Base-by-base conservation (phyloP, 2,329 filamentous ascomycete genomes). In the Metarhizium album region DNA sequence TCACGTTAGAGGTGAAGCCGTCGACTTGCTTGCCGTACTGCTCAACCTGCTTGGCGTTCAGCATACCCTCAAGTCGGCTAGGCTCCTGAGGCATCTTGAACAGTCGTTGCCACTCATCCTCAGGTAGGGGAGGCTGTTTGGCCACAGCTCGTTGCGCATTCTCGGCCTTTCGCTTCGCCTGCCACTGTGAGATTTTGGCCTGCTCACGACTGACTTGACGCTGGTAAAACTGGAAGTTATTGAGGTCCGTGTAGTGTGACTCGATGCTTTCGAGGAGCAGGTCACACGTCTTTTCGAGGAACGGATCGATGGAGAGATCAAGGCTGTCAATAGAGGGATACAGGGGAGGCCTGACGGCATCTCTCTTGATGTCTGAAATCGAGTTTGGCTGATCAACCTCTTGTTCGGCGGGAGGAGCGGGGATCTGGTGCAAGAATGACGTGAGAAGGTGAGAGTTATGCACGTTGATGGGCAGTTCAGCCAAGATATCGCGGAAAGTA, bases 391-490 rank as follows among this genome's bases (percentile, higher is more conserved):
- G 82, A 53, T 85, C 76, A 55, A 91, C 78, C 56, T 87, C 82
- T 49, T 80, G 74, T 55, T 79, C 75, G 22, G 60, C 56, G 47
- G 83, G 79, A 50, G 82, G 74, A 45, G 79, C 71, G 52, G 91
- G 89, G 48, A 95, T 76, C 73, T 97, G 91, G 75, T 97, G 90
- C 55, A 98, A 82, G 74, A 93, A 95, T 35, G 89, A 87, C 54
- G 89, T 97, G 64, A 97, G 83, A 66, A 97, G 86, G 72, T 97
- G 91, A 38, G 91, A 95, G 82, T 97, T 97, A 79, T 95, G 90
- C 62, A 98, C 80, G 55, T 80, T 79, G 60, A 98, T 79, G 48
- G 93, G 91, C 51, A 95, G 77, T 75, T 98, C 93, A 60, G 89
- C 75, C 58, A 98, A 76, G 66, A 97, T 93, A 64, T 97, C 91